Percentiles rank a stretch among this genome's conserved stretches.
These are phyloP conservation scores for Thinopyrum elongatum DNA, from an alignment of 176 grass and related monocot genomes.

Conservation along the genomic window DNA sequence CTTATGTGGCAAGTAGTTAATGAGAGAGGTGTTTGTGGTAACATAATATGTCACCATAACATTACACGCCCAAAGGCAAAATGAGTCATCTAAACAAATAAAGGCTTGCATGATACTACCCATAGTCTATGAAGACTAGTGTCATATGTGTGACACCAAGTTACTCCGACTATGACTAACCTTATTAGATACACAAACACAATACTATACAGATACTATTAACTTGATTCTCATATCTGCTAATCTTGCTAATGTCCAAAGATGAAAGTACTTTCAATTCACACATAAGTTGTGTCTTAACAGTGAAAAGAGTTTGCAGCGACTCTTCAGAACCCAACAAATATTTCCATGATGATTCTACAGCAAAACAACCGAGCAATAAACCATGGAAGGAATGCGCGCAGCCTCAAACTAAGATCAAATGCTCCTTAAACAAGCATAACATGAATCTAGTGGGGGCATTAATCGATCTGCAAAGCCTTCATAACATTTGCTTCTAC, in stretches of 20 bases:
- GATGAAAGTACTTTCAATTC: not conserved
- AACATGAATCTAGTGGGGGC: not conserved
- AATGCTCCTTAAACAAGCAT: not conserved
- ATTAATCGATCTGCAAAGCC: conserved; percentile 6
- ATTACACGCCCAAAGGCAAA: no score
- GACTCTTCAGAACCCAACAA: not conserved
- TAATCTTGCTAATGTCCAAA: not conserved
- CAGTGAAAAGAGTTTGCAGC: no score
- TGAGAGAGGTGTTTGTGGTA: no score
- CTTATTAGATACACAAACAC: not conserved
- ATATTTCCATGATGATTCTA: not conserved
- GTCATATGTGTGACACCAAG: no score
- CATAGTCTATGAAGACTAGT: no score
- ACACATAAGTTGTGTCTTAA: not conserved
- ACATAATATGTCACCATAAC: no score
- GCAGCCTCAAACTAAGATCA: not conserved
- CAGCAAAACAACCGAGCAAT: not conserved
- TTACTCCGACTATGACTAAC: no score
- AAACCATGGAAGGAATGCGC: not conserved
- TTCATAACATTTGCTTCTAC: conserved; percentile 34
- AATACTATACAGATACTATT: not conserved
- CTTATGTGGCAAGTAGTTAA: no score
- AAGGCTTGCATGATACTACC: no score
- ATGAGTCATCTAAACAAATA: no score
- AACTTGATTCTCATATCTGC: conserved; percentile 10